Evolutionary conservation across 2,329 filamentous ascomycete genomes (phyloP).

Genomic region (Paecilomyces formosus): DNA sequence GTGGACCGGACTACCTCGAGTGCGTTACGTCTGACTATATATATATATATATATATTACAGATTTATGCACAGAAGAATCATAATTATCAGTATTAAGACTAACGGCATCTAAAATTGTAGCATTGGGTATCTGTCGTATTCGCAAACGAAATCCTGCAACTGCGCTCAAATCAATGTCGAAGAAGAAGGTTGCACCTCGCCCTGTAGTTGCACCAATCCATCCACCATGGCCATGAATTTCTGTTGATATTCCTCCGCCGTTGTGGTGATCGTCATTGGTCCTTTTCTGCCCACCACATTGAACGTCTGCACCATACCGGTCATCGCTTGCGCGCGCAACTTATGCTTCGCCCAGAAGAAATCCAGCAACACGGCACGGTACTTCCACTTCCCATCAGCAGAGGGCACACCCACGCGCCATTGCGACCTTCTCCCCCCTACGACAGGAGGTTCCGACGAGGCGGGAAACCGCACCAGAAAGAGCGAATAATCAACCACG

Average conservation of each 20-base stretch:
- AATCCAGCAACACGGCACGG: conserved; percentile 61
- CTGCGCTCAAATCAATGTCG: neutral
- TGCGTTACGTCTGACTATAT: neutral
- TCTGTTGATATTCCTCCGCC: conserved; percentile 57
- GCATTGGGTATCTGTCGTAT: neutral
- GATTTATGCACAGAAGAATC: neutral
- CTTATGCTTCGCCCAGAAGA: conserved; percentile 73
- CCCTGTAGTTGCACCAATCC: conserved; percentile 33
- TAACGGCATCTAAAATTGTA: neutral
- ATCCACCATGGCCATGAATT: conserved; percentile 48
- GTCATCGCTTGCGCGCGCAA: conserved; percentile 60
- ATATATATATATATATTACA: neutral
- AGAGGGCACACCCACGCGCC: conserved; percentile 57
- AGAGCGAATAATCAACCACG: conserved; percentile 69
- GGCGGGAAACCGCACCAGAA: conserved; percentile 54
- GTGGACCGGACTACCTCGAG: neutral
- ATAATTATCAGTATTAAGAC: neutral
- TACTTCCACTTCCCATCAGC: conserved; percentile 60
- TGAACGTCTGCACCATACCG: conserved; percentile 56
- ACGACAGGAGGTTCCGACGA: conserved; percentile 25
- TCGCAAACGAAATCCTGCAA: neutral
- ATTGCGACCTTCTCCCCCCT: conserved; percentile 34
- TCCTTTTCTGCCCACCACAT: conserved; percentile 55
- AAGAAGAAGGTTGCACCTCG: neutral
- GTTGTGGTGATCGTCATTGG: conserved; percentile 70